These are phyloP conservation scores for Fusarium nurragi DNA, from an alignment of 2,329 filamentous ascomycete genomes.

Conservation along the genomic window DNA sequence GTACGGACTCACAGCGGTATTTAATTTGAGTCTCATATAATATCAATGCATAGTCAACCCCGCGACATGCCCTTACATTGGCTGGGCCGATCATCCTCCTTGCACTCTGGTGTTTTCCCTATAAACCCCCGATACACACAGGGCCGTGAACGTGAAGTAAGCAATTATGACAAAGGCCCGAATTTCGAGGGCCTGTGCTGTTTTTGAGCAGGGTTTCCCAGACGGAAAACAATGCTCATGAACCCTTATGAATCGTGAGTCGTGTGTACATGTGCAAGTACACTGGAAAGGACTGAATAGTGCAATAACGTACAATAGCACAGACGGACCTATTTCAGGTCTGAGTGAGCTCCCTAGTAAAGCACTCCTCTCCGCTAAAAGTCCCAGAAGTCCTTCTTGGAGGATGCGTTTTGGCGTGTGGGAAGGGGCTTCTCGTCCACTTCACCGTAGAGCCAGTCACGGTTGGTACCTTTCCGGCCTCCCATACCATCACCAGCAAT, in stretches of 20 bases:
- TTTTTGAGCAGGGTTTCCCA: conserved; percentile 17
- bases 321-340: neutral
- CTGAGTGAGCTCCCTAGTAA: conserved; percentile 4
- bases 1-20: conserved; percentile 12
- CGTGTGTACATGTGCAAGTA: conserved; percentile 9
- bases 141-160: conserved; percentile 27
- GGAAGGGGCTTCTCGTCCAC: conserved; percentile 54
- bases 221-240: conserved; percentile 10
- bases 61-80: neutral
- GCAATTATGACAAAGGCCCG: neutral
- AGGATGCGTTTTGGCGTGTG: conserved; percentile 49
- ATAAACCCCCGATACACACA: conserved; percentile 10
- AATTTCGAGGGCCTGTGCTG: neutral
- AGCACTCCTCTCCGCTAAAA: conserved; percentile 48
- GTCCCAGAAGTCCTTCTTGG: conserved; percentile 59
- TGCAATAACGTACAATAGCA: neutral
- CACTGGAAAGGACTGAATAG: conserved; percentile 2
- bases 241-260: conserved; percentile 19
- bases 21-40: conserved; percentile 8
- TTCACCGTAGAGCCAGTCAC: conserved; percentile 65
- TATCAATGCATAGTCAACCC: conserved; percentile 15
- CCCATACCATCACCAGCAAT: conserved; percentile 73
- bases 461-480: conserved; percentile 62
- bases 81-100: neutral
- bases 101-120: conserved; percentile 12